phyloP scores from a whole-genome alignment of 371 early-diverging fungal species.

The Rhizopus stolonifer region DNA sequence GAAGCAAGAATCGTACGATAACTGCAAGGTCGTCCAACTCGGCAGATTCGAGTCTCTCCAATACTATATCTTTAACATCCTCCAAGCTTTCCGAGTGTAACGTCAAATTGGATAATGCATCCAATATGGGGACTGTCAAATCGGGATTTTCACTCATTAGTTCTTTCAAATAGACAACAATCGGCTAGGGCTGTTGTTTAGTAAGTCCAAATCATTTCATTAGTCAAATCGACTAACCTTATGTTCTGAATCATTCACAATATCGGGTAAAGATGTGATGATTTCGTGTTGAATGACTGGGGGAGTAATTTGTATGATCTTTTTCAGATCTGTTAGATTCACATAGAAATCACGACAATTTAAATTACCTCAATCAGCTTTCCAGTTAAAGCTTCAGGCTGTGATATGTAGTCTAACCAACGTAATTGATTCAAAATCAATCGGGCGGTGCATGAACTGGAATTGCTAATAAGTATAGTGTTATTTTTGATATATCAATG shows the following conservation, averaged over 20 bases:
- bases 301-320: slow-evolving; percentile 67
- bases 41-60: slow-evolving; percentile 66
- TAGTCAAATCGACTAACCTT: slow-evolving; percentile 33
- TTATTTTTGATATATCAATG: too few relatives aligned
- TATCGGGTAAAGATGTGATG: slow-evolving; percentile 73
- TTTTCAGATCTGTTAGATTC: neutral
- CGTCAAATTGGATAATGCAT: slow-evolving; percentile 72
- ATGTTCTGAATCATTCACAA: slow-evolving; percentile 76
- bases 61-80: slow-evolving; percentile 57
- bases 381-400: slow-evolving; percentile 59
- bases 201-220: neutral
- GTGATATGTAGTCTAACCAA: slow-evolving; percentile 76
- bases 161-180: slow-evolving; percentile 63
- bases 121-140: slow-evolving; percentile 72
- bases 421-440: slow-evolving; percentile 75
- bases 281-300: slow-evolving; percentile 73
- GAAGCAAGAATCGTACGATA: slow-evolving; percentile 70
- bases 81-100: slow-evolving; percentile 55
- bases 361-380: slow-evolving; percentile 67
- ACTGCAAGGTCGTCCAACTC: slow-evolving; percentile 71
- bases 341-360: neutral
- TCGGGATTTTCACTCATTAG: slow-evolving; percentile 63
- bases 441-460: slow-evolving; percentile 59
- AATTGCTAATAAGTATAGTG: slow-evolving; percentile 20
- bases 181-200: slow-evolving; percentile 27